Base-by-base conservation (phyloP, 2,329 filamentous ascomycete genomes). In the Mycocentrospora acerina region DNA sequence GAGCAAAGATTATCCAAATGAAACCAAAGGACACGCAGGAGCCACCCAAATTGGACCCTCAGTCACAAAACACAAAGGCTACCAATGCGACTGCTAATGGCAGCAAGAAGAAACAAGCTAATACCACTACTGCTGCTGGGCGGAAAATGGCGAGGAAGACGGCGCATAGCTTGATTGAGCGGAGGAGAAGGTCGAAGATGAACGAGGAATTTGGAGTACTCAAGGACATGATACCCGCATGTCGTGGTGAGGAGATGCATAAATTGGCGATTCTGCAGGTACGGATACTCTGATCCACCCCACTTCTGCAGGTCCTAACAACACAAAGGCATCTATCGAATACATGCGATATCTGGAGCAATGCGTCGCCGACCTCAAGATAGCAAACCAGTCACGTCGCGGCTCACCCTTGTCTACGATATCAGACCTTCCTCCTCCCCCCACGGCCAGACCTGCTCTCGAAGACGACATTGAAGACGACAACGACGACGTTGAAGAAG, bases 1-100 rank as follows among this genome's bases (percentile, higher is more conserved):
- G 89, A 28, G 85, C 91, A 58, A 97, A 94, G 72, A 97, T 98
- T 64, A 97, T 97, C 42, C 91, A 97, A 71, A 95, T 97, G 90
- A 95, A 95, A 69, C 91, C 82, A 29, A 67, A 61, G 55, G 64
- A 57, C 26, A 31, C 45, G 16, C 54, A 60, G 17, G 58, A 60
- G 13, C 26, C 50, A 11, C 14, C 51, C 27, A 63, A 57, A 38
- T 16, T 48, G 13, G 51, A 53, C 24, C n/a, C 51, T 8, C 44
- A 53, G 18, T 32, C 52, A 10, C 33, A 50, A 15, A 45, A 48
- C 38, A 44, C 57, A 8, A 64, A 63, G 28, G 34, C 50, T 7
- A 29, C 48, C 3, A 40, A 55, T 7, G 44, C 51, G 19, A 40
- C 54, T 7, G 34, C 57, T 19, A 55, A 67, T 1, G 71, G 68